Base-by-base conservation (phyloP, 2,329 filamentous ascomycete species). In the Exophiala viscosa region DNA sequence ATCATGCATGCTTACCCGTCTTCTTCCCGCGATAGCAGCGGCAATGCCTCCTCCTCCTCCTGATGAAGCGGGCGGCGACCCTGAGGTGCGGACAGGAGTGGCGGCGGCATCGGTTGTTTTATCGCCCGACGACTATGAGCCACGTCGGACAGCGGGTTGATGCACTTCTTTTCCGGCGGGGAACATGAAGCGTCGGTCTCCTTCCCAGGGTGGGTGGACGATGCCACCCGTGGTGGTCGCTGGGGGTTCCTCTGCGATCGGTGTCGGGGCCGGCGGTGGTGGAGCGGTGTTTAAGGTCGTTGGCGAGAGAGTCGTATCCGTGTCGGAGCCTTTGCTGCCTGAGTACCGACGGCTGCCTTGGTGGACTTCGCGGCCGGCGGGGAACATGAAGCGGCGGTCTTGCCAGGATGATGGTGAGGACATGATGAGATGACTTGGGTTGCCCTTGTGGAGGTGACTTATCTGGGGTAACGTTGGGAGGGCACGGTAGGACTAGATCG, bases 61-160 rank as follows among this genome's bases (percentile, higher is more conserved):
- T 90, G 78, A 89, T 83, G 54, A 82, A 90, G 62, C 90, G 91
- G 78, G 89, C 83, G 54, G 82, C 90, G 71, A 82, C 86, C 76
- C 81, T 96, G 54, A 84, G 89, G 43, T 88, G 88, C 74, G 36
- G 36, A n/a, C 32, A 4, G 49, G 15, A 7, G n/a, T n/a, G n/a
- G 38, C 36, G 20, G 33, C 14, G 39, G 35, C 28, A 14, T 14
- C 34, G 3, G 40, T 42, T 15, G 38, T 50, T 23, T 23, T 51
- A 11, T 38, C 52, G 40, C 49, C 48, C n/a, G n/a, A n/a, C 14
- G 54, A 52, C n/a, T 34, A 45, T 14, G 47, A 52, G 28, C 31
- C 20, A n/a, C 48, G 28, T 3, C 54, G 45, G 5, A 49, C 52
- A 8, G 39, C 17, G n/a, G 51, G 51, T 34, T 58, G 35, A 39